These are phyloP conservation scores for Magnolia sinica DNA, from an alignment of 164 flowering plant genomes.

Conservation along the genomic window DNA sequence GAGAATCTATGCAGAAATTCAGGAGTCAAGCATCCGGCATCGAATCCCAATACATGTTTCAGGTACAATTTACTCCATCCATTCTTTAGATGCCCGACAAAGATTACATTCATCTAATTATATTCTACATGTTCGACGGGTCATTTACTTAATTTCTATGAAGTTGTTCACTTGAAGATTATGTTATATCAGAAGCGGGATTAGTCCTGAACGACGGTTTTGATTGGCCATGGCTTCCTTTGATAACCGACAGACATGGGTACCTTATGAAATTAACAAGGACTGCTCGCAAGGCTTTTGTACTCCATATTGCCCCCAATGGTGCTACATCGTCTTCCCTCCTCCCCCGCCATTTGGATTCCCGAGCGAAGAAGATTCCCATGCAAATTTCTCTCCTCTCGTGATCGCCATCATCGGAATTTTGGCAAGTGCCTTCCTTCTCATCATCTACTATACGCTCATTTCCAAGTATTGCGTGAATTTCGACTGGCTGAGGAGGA, in stretches of 20 bases:
- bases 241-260: conserved; percentile 53
- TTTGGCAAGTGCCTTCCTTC: conserved; percentile 65
- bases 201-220: not conserved
- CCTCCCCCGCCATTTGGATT: conserved; percentile 66
- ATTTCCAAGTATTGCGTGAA: conserved; percentile 60
- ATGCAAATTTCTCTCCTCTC: conserved; percentile 61
- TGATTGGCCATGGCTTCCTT: conserved; percentile 38
- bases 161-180: not conserved
- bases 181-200: conserved; percentile 1
- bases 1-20: conserved; percentile 6
- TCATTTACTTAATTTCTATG: not conserved
- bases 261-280: conserved; percentile 49
- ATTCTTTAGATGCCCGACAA: not conserved
- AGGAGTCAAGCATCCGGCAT: not conserved
- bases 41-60: conserved; percentile 4
- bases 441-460: conserved; percentile 61
- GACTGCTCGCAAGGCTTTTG: conserved; percentile 80
- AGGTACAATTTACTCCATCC: conserved; percentile 12
- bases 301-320: conserved; percentile 69
- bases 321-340: conserved; percentile 66
- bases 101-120: not conserved
- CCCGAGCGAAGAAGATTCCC: conserved; percentile 35
- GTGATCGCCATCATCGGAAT: conserved; percentile 72
- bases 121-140: not conserved
- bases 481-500: conserved; percentile 15